A percentile compares a stretch with the other conserved stretches of the same genome.
These are phyloP conservation scores for Linum trigynum DNA, from an alignment of 345 rosid genomes.

Conservation along the genomic window DNA sequence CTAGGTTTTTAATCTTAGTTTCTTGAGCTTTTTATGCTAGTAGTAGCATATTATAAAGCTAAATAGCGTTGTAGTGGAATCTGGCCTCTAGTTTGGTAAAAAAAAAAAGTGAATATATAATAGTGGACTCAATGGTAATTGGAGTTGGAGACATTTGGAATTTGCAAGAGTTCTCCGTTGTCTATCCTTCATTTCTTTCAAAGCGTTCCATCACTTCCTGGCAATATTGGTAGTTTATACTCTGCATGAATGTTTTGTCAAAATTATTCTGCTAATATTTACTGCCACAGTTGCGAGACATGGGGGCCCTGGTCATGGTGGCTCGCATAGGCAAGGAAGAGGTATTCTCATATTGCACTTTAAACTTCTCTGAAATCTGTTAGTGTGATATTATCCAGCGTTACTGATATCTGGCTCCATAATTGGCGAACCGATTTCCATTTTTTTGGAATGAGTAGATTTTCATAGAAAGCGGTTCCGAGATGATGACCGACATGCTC, in stretches of 20 bases:
- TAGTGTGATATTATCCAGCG: background rate
- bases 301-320: slow-evolving; percentile 61
- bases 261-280: slow-evolving; percentile 4
- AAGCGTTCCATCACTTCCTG: background rate
- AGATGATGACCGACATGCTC: slow-evolving; percentile 72
- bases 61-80: too few species aligned
- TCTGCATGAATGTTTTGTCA: background rate
- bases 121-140: too few species aligned
- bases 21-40: background rate
- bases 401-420: background rate
- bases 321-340: slow-evolving; percentile 57
- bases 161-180: background rate
- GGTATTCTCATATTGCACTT: slow-evolving; percentile 28
- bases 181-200: background rate
- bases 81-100: too few species aligned
- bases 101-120: too few species aligned
- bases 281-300: slow-evolving; percentile 64
- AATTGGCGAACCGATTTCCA: background rate
- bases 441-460: slow-evolving; percentile 34
- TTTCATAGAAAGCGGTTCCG: slow-evolving; percentile 65
- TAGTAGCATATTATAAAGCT: background rate
- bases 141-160: background rate
- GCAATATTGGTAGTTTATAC: background rate
- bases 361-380: background rate
- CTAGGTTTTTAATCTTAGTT: background rate